Base-by-base conservation (phyloP, 352 stramenopile genomes). In the Blastocystis sp. region DNA sequence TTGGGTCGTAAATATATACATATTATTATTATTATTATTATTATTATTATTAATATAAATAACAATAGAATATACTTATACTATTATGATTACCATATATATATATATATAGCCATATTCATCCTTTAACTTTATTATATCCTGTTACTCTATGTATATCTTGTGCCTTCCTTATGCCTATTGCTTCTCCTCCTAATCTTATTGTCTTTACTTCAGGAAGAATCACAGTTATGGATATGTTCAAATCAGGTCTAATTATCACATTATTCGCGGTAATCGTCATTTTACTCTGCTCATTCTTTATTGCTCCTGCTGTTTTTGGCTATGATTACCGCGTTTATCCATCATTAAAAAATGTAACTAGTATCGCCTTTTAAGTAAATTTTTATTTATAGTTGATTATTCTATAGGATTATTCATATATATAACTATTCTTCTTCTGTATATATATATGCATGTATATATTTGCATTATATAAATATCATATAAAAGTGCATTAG, bases 61-160 rank as follows among this genome's bases (percentile, higher is more conserved):
- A 59, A 36, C 6, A 40, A 36, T 10, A 49, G 49, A 30, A 40
- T 40, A 9, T n/a, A n/a, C n/a, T n/a, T n/a, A n/a, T n/a, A 48
- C 11, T 28, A 59, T 59, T 2, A 59, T 59, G 49, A 59, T 59
- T 24, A 36, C 49, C 31, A 40, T 59, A 40, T 4, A 40, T 59
- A 0, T 36, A 36, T 16, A 18, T 43, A 18, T 16, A 46, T 23
- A 23, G 30, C 1, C 2, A n/a, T 16, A 23, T 59, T 27, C 31
- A 59, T 18, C 49, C 49, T 2, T 27, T 59, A 13, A 33, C 19
- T 19, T 32, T 59, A 0, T 32, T 59, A 7, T 59, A 49, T 40
- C 49, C 49, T 3, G 49, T 59, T 2, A 49, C 32, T n/a, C 49
- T 36, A 24, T 59, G 49, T 7, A 49, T 36, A 16, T 39, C 21